Evolutionary conservation across 305 asterid species (phyloP), one percentile per base, ranked within the genome.

Genomic region (Fraxinus sp.): DNA sequence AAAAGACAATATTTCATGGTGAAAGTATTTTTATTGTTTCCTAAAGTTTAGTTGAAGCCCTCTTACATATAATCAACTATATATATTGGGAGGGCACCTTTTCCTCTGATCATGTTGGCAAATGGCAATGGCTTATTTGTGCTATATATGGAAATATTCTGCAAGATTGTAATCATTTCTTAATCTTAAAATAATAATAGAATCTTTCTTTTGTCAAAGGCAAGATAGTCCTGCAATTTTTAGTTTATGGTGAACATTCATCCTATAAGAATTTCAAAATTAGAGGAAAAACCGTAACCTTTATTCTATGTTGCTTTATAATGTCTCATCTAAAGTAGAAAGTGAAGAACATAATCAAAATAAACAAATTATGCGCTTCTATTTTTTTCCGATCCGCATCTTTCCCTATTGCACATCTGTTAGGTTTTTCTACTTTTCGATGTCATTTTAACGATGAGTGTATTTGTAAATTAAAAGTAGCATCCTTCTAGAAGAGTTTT

Each of bases 361-460:
- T 16, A 36, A 77, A 82, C 30, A 20, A 59, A 44, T 10, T 13
- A 44, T 11, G 16, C 14, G 16, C 52, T 44, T 44, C 52, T 44
- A 11, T 44, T 2, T 44, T 44, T 10, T 10, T 10, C 0, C 20
- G 35, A 62, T 80, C 80, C 71, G 79, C 76, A 57, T 28, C 49
- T 64, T 82, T 80, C 22, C 8, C 83, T 33, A 22, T 82, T 83
- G 57, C 74, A n/a, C 46, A 30, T 82, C 75, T 76, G 44, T 59
- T 78, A n/a, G 64, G 13, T 2, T 62, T 22, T 41, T 0, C 14
- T 73, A 79, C 30, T 81, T 33, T 44, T 44, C n/a, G 83, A 26
- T 80, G 39, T 82, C 87, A 83, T 80, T 79, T 77, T 20, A 4
- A 13, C 18, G 18, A 46, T 46, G 5, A 46, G 0, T 13, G 5